phyloP scores from a whole-genome alignment of 768 basidiomycete genomes.

The Termitomyces sp. region DNA sequence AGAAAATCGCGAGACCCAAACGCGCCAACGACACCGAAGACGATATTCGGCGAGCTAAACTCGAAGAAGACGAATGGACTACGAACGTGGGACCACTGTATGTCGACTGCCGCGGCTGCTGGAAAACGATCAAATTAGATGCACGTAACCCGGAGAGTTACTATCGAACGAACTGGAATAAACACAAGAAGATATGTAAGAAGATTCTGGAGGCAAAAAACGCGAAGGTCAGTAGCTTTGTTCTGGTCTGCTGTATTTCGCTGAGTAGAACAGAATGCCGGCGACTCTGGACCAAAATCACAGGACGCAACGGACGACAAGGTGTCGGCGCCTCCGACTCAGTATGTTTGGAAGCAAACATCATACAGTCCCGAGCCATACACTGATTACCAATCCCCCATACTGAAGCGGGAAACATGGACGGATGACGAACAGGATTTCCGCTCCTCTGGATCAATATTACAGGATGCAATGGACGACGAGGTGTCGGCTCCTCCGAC shows the following conservation, averaged over 20 bases:
- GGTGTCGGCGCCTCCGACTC: too few relatives aligned
- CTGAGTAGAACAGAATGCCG: not conserved
- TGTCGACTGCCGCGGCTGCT: slow-evolving; percentile 17
- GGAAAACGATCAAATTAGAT: slow-evolving; percentile 15
- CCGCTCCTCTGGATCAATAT: too few relatives aligned
- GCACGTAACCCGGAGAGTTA: slow-evolving; percentile 13
- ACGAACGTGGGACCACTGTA: slow-evolving; percentile 15
- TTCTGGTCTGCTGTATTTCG: not conserved
- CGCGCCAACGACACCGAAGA: not conserved
- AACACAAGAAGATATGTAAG: slow-evolving; percentile 17
- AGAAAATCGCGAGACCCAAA: not conserved
- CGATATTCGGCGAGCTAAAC: not conserved
- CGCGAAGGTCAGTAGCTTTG: not conserved
- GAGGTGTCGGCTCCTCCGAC: too few relatives aligned
- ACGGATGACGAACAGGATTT: too few relatives aligned
- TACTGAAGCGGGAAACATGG: too few relatives aligned
- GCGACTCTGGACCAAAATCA: not conserved
- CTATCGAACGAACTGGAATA: slow-evolving; percentile 19
- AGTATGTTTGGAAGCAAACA: not conserved
- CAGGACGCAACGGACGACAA: not conserved
- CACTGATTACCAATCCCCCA: too few relatives aligned
- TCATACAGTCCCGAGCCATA: too few relatives aligned
- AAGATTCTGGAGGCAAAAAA: slow-evolving; percentile 5
- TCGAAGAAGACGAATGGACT: slow-evolving; percentile 19
- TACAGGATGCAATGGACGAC: too few relatives aligned